These are phyloP conservation scores for Omphalotus olearius DNA, from an alignment of 1,284 basidiomycete genomes.

Conservation along the genomic window DNA sequence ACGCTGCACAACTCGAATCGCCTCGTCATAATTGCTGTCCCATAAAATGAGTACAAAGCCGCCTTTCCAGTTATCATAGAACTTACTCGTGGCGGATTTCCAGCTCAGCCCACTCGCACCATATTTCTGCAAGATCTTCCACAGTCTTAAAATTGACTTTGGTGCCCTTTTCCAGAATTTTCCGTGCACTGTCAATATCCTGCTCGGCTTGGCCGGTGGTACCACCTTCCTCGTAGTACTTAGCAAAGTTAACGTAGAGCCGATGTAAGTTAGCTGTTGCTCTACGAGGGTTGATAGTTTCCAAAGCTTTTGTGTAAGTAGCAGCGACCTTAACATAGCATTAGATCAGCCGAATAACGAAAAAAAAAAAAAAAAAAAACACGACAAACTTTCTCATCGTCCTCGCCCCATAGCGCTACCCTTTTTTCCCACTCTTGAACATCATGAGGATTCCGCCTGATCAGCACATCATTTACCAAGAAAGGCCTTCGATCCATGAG, in stretches of 20 bases:
- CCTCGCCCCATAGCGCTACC: slow-evolving; percentile 88
- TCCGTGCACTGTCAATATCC: slow-evolving; percentile 83
- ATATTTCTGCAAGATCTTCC: slow-evolving; percentile 96
- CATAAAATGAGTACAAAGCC: slow-evolving; percentile 12
- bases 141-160: slow-evolving; percentile 94
- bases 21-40: slow-evolving; percentile 90
- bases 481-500: slow-evolving; percentile 96
- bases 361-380: slow-evolving; percentile 1
- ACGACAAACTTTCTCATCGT: slow-evolving; percentile 79
- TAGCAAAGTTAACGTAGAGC: slow-evolving; percentile 93
- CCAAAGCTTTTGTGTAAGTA: slow-evolving; percentile 88
- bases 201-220: slow-evolving; percentile 71
- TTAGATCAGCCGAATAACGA: slow-evolving; percentile 2
- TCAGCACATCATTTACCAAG: slow-evolving; percentile 92
- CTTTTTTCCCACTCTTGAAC: slow-evolving; percentile 99
- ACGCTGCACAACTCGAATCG: slow-evolving; percentile 93
- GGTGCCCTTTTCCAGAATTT: slow-evolving; percentile 89
- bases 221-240: slow-evolving; percentile 97
- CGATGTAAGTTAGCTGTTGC: slow-evolving; percentile 91
- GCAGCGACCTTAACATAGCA: slow-evolving; percentile 66
- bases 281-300: slow-evolving; percentile 86
- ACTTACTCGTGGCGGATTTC: slow-evolving; percentile 92
- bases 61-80: not conserved
- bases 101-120: slow-evolving; percentile 99
- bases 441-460: slow-evolving; percentile 94